Base-by-base conservation (phyloP, 2,329 filamentous ascomycete species). In the Waltergamsia citrina region DNA sequence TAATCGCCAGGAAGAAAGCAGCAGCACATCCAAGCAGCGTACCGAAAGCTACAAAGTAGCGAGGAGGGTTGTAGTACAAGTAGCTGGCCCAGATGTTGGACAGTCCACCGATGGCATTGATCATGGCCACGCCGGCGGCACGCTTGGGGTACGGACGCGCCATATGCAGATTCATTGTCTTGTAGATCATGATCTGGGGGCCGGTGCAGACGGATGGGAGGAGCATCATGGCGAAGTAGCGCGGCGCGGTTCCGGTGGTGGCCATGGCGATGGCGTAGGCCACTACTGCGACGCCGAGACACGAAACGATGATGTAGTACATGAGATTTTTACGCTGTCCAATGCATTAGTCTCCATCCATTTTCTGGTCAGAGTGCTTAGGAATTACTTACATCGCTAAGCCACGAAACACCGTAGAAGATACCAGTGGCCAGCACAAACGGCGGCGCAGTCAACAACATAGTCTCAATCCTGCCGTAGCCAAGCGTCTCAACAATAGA, bases 61-160 rank as follows among this genome's bases (percentile, higher is more conserved):
- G 43, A n/a, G 46, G 46, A 5, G 36, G 24, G 10, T 26, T 30
- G 33, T 44, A 42, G 44, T 82, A 84, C 64, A 81, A 71, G 44
- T 79, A 81, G 36, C 63, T 69, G 3, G 74, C 74, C 47, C 78
- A 86, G 43, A 87, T 85, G 32, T 41, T 41, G 25, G 39, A 41
- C 16, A 41, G 35, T 50, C 87, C 44, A n/a, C 41, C 40, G 7
- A 47, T 38, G 20, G 78, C 77, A 49, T 88, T 90, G 53, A 87
- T 83, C 40, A 80, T 75, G 1, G 81, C 83, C 3, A 87, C 54
- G 0, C 79, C 81, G 0, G 79, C 62, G 4, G 64, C 63, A 37
- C 81, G 72, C 59, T 86, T 86, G 3, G 81, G 75, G 0, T 81
- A 79, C 4, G 84, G 83, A 6, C 82, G 71, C 1, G 82, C 81